These are phyloP conservation scores for Penicillium flavigenum DNA, from an alignment of 495 filamentous ascomycete genomes.

Conservation along the genomic window DNA sequence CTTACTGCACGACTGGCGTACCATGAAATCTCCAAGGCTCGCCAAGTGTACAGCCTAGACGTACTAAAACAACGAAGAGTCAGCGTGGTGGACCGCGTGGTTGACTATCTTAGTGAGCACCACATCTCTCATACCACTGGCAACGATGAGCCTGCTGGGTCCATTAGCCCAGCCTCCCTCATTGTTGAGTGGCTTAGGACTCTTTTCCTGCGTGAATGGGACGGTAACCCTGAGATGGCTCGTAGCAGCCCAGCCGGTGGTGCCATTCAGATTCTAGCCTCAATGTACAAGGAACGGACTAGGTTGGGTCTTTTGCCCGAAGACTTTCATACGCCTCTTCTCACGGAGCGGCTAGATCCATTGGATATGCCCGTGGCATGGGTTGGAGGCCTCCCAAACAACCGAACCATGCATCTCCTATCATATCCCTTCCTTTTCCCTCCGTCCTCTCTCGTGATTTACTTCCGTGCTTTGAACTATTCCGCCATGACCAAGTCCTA, in stretches of 20 bases:
- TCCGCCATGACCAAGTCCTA: conserved; percentile 74
- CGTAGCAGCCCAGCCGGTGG: conserved; percentile 67
- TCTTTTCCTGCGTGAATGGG: conserved; percentile 74
- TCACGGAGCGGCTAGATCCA: conserved; percentile 74
- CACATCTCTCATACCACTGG: conserved; percentile 30
- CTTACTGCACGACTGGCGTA: conserved; percentile 54
- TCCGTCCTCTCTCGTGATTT: conserved; percentile 68
- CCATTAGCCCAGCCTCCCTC: conserved; percentile 44
- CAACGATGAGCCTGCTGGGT: conserved; percentile 32
- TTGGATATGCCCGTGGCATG: conserved; percentile 75
- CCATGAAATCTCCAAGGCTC: conserved; percentile 50
- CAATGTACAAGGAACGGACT: conserved; percentile 66
- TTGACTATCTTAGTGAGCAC: conserved; percentile 43
- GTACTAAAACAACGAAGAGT: conserved; percentile 30
- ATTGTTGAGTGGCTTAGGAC: conserved; percentile 80
- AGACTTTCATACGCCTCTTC: conserved; percentile 71
- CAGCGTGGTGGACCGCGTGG: conserved; percentile 40
- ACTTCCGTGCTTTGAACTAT: conserved; percentile 88
- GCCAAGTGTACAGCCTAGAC: conserved; percentile 35
- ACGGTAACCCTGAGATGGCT: conserved; percentile 66
- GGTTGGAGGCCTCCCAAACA: conserved; percentile 53
- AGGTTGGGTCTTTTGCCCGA: conserved; percentile 62
- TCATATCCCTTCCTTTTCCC: conserved; percentile 81
- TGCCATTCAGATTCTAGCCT: conserved; percentile 69
- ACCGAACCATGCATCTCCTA: conserved; percentile 70